Evolutionary conservation across 257 asterid genomes (phyloP), one percentile per base, ranked within the genome.

Genomic region (Eucommia ulmoides): DNA sequence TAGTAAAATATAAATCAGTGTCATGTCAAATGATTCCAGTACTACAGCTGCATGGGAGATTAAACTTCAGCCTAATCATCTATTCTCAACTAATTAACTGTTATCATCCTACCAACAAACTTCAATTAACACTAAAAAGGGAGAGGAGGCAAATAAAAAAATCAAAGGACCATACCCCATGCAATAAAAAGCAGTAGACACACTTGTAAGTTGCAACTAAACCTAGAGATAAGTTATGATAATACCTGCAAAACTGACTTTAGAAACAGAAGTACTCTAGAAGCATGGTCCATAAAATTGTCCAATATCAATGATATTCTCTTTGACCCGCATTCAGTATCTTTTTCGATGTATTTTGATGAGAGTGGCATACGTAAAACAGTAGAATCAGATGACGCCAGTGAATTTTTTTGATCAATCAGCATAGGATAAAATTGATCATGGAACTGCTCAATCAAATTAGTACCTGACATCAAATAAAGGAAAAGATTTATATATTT

Each of bases 361-460:
- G 95, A 88, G 68, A 88, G 83, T 45, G 97, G 97, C 76, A 88
- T 67, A 59, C 97, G 97, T 70, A 88, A 75, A 24, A 84, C 65
- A 53, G 89, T 88, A 60, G 80, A 75, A 63, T 79, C 73, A 48
- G 79, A 65, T 56, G 68, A 63, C 20, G 84, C 79, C 95, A 94
- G 82, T 16, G 80, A 81, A 74, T 77, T 73, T 38, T 57, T 76
- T 63, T 75, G 80, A 65, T 74, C 77, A 52, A 81, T 58, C 72
- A 88, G 63, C 83, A 88, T 69, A 64, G 95, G 89, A 59, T 69
- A 77, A 75, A 88, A 88, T 68, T 88, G 97, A 66, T 88, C 97
- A 65, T 47, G 78, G 66, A 88, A 88, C 12, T 81, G 76, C 68
- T 77, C 89, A 0, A 65, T 70, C 76, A 88, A 75, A 61, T 79